Conservation (phyloP, 495 filamentous ascomycete species). For the Aspergillus biplanus region DNA sequence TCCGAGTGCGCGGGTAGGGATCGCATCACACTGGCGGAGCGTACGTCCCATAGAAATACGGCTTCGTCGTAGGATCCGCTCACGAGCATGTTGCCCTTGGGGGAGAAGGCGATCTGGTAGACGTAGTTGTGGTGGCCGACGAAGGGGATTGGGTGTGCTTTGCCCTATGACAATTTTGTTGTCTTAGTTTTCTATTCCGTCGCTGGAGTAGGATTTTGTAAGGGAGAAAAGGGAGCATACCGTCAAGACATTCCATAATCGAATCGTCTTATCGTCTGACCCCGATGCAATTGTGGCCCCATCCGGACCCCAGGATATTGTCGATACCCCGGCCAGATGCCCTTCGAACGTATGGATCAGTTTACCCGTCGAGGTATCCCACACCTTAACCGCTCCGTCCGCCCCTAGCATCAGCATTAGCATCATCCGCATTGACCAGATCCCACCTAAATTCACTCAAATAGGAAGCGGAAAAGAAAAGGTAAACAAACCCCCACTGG, state of each 20-base stretch:
- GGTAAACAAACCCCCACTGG: constrained; percentile 69
- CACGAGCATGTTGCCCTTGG: constrained; percentile 94
- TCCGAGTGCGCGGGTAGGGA: constrained; percentile 93
- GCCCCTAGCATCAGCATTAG: constrained; percentile 56
- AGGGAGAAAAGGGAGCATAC: constrained; percentile 45
- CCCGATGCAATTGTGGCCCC: constrained; percentile 84
- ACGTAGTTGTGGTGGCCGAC: constrained; percentile 95
- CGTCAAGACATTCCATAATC: constrained; percentile 85
- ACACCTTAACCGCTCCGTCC: constrained; percentile 86
- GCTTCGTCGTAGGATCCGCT: constrained; percentile 97
- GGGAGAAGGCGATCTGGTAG: constrained; percentile 88
- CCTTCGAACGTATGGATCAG: constrained; percentile 88
- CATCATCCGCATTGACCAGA: neutral
- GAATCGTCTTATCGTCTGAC: constrained; percentile 93
- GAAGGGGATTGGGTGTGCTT: constrained; percentile 66
- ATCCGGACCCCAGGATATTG: constrained; percentile 89
- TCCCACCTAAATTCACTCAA: neutral
- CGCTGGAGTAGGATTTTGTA: too few relatives aligned
- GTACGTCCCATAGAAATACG: constrained; percentile 94
- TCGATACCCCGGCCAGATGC: constrained; percentile 89
- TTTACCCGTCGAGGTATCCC: constrained; percentile 78
- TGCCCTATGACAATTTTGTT: constrained; percentile 43
- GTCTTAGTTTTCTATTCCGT: neutral
- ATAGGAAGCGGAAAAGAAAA: constrained; percentile 2
- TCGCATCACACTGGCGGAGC: constrained; percentile 80